Evolutionary conservation across 768 basidiomycete genomes (phyloP), one percentile per base, ranked within the genome.

Genomic region (Mycena leptocephala): DNA sequence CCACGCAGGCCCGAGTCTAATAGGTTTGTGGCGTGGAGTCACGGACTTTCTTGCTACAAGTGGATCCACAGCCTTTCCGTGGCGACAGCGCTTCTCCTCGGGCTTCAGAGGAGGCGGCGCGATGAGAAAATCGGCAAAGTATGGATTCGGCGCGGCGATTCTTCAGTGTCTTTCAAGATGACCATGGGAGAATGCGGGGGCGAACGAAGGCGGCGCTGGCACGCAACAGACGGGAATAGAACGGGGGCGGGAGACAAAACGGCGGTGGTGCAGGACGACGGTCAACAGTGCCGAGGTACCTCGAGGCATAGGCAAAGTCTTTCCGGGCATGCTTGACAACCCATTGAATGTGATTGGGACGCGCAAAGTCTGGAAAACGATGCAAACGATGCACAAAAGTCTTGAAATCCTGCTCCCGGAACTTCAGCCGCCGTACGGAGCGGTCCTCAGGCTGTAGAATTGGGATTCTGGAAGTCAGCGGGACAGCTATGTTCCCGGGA

Each of bases 191-290:
- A 22, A 68, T 68, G 24, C 67, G 67, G 7, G 43, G 69, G 1
- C 69, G 69, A 18, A 70, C 46, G 69, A 70, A 70, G 18, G 58
- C 46, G 3, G 69, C 22, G 37, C 56, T 48, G 9, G 69, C 58
- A 6, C 69, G 56, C 35, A 70, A 22, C 28, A 61, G 20, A 9
- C 22, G 32, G 10, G 69, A 59, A 22, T 70, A 61, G 55, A 61
- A 43, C 13, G 69, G 69, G n/a, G n/a, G 43, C 20, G 69, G 69
- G 32, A 70, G 69, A 22, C 58, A 30, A 35, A 70, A 70, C 18
- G 43, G 22, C 0, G 39, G 14, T 35, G 67, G 39, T 18, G 48
- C 28, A 43, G 69, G 41, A 11, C 16, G 37, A 22, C 11, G 35
- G 26, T 39, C 55, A 6, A 43, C 16, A 48, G 24, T 56, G 35